Percentiles rank a stretch among this genome's conserved stretches.
Evolutionary conservation across 192 early-diverging fungal species (phyloP).

Genomic region (Diversispora epigaea): DNA sequence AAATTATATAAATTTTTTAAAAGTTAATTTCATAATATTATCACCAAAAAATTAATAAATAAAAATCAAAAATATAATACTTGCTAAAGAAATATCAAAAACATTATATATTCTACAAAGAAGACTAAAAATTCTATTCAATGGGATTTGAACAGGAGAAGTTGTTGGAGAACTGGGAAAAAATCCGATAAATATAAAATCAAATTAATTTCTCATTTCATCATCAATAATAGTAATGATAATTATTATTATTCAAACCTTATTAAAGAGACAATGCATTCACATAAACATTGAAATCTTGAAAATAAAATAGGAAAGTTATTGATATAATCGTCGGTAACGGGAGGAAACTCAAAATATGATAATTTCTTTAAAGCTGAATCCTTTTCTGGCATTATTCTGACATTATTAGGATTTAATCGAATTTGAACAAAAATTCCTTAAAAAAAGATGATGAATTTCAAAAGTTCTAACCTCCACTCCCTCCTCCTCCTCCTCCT

Average conservation of each 20-base stretch:
- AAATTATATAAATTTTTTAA: too few relatives aligned
- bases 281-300: constrained; percentile 36
- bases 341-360: constrained; percentile 39
- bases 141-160: constrained; percentile 48
- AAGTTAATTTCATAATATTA: constrained; percentile 2
- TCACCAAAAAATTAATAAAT: neutral
- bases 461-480: too few relatives aligned
- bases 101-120: constrained; percentile 50
- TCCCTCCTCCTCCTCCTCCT: neutral
- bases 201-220: constrained; percentile 33
- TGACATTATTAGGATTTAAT: neutral
- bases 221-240: neutral
- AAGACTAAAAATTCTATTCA: constrained; percentile 50
- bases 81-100: constrained; percentile 38
- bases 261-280: constrained; percentile 41
- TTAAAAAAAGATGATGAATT: neutral
- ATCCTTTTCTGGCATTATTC: constrained; percentile 7
- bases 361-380: constrained; percentile 26
- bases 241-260: constrained; percentile 37
- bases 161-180: constrained; percentile 42
- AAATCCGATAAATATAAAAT: constrained; percentile 32
- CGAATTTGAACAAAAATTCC: neutral
- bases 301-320: constrained; percentile 43
- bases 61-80: neutral
- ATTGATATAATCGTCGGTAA: constrained; percentile 44